phyloP scores from a whole-genome alignment of 2,329 filamentous ascomycete species.

The Xylaria sp. region DNA sequence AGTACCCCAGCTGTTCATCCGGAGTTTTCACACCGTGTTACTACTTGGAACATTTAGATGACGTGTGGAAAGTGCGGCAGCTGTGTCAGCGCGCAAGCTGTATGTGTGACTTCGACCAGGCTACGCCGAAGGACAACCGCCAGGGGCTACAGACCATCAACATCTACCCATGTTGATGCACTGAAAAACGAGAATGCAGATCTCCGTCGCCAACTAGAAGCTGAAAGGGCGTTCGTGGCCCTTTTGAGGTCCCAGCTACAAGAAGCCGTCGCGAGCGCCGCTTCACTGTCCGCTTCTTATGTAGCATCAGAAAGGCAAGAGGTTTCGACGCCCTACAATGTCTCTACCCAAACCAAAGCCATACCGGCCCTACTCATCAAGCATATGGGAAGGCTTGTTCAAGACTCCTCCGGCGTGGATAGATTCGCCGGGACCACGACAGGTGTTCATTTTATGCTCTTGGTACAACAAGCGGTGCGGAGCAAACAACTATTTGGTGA shows the following conservation, averaged over 20 bases:
- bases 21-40: neutral
- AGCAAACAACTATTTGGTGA: neutral
- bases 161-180: neutral
- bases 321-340: neutral
- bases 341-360: neutral
- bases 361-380: neutral
- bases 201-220: neutral
- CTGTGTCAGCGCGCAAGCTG: neutral
- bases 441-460: neutral
- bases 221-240: neutral
- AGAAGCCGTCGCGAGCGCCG: neutral
- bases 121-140: neutral
- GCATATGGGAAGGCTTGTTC: neutral
- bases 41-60: neutral
- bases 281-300: neutral
- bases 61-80: neutral
- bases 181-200: neutral
- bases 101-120: neutral
- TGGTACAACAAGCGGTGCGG: neutral
- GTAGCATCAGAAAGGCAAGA: neutral
- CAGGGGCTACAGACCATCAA: neutral
- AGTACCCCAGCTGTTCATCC: neutral
- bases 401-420: neutral
- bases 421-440: neutral
- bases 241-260: neutral